A percentile compares a stretch with the other conserved stretches of the same genome.
These are phyloP conservation scores for Biancaea sappan DNA, from an alignment of 306 rosid species.

Conservation along the genomic window DNA sequence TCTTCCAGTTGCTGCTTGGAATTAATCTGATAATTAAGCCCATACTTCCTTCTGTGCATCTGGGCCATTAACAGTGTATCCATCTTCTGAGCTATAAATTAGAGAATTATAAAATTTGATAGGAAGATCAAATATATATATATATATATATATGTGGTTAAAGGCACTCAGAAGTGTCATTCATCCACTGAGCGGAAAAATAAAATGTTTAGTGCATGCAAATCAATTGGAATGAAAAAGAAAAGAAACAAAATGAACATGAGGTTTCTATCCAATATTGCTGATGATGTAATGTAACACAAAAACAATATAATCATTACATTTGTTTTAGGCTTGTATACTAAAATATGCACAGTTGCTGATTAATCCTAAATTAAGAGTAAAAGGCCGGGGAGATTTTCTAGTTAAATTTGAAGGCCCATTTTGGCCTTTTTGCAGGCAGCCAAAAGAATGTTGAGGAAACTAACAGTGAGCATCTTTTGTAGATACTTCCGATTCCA, in stretches of 20 bases:
- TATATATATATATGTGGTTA: too few species aligned
- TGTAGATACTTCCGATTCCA: too few species aligned
- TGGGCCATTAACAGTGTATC: not conserved
- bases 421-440: not conserved
- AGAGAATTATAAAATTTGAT: not conserved
- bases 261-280: not conserved
- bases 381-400: too few species aligned
- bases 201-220: not conserved
- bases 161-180: not conserved
- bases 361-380: too few species aligned
- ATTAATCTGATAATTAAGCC: constrained; percentile 40
- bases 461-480: constrained; percentile 13
- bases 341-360: too few species aligned
- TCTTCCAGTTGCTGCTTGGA: constrained; percentile 27
- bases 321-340: too few species aligned
- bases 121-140: not conserved
- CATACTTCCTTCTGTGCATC: constrained; percentile 42
- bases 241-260: not conserved
- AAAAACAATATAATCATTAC: too few species aligned
- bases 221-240: not conserved
- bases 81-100: not conserved
- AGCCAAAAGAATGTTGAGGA: not conserved
- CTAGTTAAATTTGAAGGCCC: too few species aligned
- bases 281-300: too few species aligned
- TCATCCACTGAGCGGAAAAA: not conserved